phyloP scores from a whole-genome alignment of 164 flowering plant species.

The Vitis amurensis region DNA sequence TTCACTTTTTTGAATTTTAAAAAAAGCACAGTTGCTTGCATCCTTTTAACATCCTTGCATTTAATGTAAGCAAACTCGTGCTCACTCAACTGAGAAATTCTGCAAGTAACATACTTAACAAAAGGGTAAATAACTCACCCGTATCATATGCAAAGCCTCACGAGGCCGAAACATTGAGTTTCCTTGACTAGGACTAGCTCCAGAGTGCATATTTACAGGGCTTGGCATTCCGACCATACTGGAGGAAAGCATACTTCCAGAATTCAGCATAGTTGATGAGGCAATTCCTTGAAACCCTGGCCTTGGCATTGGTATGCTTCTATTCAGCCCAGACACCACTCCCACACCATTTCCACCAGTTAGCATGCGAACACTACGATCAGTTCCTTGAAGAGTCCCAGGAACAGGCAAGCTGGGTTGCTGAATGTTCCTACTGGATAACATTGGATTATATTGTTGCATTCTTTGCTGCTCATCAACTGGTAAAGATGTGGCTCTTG shows the following conservation, averaged over 20 bases:
- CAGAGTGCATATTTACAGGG: slow-evolving; percentile 64
- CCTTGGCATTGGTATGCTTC: slow-evolving; percentile 71
- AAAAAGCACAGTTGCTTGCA: no score
- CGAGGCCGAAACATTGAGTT: slow-evolving; percentile 71
- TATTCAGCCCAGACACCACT: slow-evolving; percentile 55
- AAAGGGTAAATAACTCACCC: slow-evolving; percentile 49
- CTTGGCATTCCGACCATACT: slow-evolving; percentile 58
- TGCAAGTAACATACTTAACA: no score
- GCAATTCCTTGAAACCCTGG: slow-evolving; percentile 78
- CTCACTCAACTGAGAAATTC: no score
- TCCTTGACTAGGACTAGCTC: slow-evolving; percentile 67
- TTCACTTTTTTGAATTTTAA: no score
- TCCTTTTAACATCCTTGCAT: no score
- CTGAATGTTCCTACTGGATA: slow-evolving; percentile 60
- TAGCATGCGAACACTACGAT: slow-evolving; percentile 61
- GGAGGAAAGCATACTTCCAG: slow-evolving; percentile 70
- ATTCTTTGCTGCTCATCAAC: slow-evolving; percentile 80
- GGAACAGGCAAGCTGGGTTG: slow-evolving; percentile 55
- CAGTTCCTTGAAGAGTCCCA: slow-evolving; percentile 54
- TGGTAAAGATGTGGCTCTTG: slow-evolving; percentile 55
- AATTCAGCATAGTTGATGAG: slow-evolving; percentile 57
- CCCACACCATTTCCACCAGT: slow-evolving; percentile 75
- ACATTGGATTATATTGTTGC: slow-evolving; percentile 69
- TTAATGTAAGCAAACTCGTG: no score
- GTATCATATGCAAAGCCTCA: slow-evolving; percentile 67